phyloP scores from a whole-genome alignment of 306 rosid species.

The Medicago lupulina region DNA sequence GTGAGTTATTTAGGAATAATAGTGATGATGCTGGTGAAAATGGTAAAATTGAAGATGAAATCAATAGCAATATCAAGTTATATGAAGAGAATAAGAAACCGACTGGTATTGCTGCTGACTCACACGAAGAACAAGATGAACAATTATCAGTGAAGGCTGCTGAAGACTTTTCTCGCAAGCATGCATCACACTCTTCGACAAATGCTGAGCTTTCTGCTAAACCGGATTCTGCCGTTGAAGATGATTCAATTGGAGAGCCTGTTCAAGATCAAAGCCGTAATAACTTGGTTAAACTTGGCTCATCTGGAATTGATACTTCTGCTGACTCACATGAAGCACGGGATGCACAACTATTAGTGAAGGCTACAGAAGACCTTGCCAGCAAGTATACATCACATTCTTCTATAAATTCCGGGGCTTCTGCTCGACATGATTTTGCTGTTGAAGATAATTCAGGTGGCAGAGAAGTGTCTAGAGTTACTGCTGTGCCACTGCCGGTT shows the following conservation, averaged over 20 bases:
- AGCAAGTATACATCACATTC: conserved; percentile 41
- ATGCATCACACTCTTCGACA: conserved; percentile 40
- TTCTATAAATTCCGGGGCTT: conserved; percentile 44
- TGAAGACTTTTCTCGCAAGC: conserved; percentile 38
- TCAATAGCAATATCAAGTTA: conserved; percentile 37
- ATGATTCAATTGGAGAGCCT: conserved; percentile 26
- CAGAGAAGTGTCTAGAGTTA: conserved; percentile 41
- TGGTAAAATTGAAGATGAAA: conserved; percentile 41
- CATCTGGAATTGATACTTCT: conserved; percentile 6
- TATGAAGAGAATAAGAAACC: conserved; percentile 39
- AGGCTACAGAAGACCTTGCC: conserved; percentile 43
- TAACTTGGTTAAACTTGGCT: not conserved
- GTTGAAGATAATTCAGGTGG: conserved; percentile 35
- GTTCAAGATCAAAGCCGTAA: not conserved
- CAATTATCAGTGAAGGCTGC: conserved; percentile 40
- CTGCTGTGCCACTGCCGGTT: conserved; percentile 48
- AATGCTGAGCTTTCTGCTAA: conserved; percentile 47
- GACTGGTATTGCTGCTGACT: conserved; percentile 36
- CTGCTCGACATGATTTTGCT: conserved; percentile 41
- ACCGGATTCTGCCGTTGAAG: conserved; percentile 39
- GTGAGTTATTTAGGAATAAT: conserved; percentile 33
- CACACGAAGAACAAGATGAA: conserved; percentile 34
- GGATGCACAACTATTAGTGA: conserved; percentile 34
- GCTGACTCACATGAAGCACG: conserved; percentile 27
- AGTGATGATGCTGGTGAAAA: conserved; percentile 40